phyloP scores from a whole-genome alignment of 1,139 yeast genomes.

The Saccharomyces hybrid region DNA sequence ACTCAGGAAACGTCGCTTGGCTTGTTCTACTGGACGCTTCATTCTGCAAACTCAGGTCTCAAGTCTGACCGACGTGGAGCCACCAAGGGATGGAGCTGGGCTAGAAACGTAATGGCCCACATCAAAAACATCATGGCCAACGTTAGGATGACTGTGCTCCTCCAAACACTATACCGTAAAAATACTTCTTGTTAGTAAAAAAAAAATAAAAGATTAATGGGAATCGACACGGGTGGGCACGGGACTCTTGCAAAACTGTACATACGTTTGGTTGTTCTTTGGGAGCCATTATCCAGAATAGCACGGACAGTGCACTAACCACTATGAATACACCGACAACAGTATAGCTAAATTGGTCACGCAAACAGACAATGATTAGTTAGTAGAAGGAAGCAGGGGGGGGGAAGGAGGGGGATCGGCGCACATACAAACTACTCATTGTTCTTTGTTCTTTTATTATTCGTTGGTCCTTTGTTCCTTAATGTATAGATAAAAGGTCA shows the following conservation, averaged over 20 bases:
- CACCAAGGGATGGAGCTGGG: slow-evolving; percentile 72
- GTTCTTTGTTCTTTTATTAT: slow-evolving; percentile 2
- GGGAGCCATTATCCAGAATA: slow-evolving; percentile 55
- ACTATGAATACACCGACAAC: slow-evolving; percentile 62
- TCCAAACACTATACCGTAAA: slow-evolving; percentile 55
- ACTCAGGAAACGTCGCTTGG: slow-evolving; percentile 1
- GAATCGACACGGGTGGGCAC: neutral
- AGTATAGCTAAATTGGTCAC: slow-evolving; percentile 45
- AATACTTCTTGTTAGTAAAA: slow-evolving; percentile 9
- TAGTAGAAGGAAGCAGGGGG: neutral
- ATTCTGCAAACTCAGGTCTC: slow-evolving; percentile 58
- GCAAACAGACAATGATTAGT: neutral
- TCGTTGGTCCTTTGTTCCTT: slow-evolving; percentile 1
- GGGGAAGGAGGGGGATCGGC: neutral
- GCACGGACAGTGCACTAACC: slow-evolving; percentile 47
- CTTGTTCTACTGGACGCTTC: slow-evolving; percentile 1
- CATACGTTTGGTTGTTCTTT: slow-evolving; percentile 44
- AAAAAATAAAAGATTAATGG: neutral
- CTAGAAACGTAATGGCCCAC: slow-evolving; percentile 88
- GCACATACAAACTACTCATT: slow-evolving; percentile 1
- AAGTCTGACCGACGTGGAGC: slow-evolving; percentile 73
- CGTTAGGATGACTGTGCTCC: slow-evolving; percentile 76
- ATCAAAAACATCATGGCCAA: slow-evolving; percentile 83
- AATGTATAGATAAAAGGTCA: neutral
- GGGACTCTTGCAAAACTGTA: slow-evolving; percentile 10